Base-by-base conservation (phyloP, 805 yeast species). In the Candida alai region DNA sequence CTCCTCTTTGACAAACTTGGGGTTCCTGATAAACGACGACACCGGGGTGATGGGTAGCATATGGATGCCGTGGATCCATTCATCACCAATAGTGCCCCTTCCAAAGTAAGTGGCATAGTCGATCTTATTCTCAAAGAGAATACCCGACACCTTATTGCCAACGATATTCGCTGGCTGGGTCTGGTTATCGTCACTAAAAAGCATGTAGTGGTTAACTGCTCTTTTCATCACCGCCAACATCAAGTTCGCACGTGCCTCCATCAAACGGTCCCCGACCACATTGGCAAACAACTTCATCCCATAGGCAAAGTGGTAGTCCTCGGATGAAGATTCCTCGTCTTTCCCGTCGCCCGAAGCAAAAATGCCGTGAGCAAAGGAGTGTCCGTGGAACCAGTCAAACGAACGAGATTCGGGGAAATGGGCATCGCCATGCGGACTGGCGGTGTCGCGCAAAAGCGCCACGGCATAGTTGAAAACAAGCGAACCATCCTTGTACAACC, bases 71-170 rank as follows among this genome's bases (percentile, higher is more conserved):
- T 83, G 89, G 31, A 83, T 78, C 64, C 78, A 83, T 48, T 83
- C 84, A 39, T 65, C 60, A 1, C 56, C 68, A 33, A 65, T 55
- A 5, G 74, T 54, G n/a, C 81, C 76, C 37, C 76, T 69, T 12
- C 89, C 89, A 51, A 83, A 83, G 54, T 79, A 83, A 0, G 90
- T 83, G 0, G 88, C 74, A 51, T 74, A 83, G 46, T 80, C 88
- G 28, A 79, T 52, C 48, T 82, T 82, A 54, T 82, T 81, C 45
- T 83, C 89, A 56, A 80, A 83, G 21, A 76, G 45, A 16, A 83
- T 83, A 21, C 90, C 93, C 8, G 85, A 74, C 6, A 81, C 88
- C 49, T 74, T 80, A 53, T 83, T 82, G 15, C 59, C 60, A 35
- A 76, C 71, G 40, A 78, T 70, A n/a, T 62, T 54, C 9, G 61